A percentile compares a stretch with the other conserved stretches of the same genome.
Evolutionary conservation across 2,329 filamentous ascomycete genomes (phyloP).

Genomic region (Oidium heveae): DNA sequence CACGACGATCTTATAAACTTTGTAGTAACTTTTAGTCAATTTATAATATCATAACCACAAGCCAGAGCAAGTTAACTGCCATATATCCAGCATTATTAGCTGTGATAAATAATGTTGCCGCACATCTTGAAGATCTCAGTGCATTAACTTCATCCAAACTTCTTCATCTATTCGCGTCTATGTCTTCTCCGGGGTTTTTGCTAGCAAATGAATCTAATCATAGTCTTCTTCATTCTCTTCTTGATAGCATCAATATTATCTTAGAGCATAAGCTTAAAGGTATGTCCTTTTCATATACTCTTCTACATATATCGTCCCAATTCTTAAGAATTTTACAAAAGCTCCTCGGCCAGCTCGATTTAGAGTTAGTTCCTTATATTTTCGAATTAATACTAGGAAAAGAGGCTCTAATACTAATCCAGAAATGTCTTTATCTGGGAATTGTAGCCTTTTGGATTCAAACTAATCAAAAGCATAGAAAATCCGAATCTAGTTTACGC

Average conservation of each 20-base stretch:
- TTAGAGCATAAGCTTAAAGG: conserved; percentile 68
- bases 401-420: too few species aligned
- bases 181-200: conserved; percentile 82
- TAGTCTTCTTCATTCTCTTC: conserved; percentile 47
- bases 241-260: conserved; percentile 75
- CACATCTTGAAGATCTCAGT: conserved; percentile 57
- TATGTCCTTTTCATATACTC: conserved; percentile 18
- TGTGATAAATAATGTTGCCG: conserved; percentile 79
- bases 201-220: conserved; percentile 86
- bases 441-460: background rate
- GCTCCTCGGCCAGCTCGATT: too few species aligned
- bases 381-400: background rate
- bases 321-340: too few species aligned
- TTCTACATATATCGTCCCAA: too few species aligned
- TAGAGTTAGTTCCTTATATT: background rate
- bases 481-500: conserved; percentile 65
- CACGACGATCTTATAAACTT: background rate
- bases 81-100: conserved; percentile 82
- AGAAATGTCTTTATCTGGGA: too few species aligned
- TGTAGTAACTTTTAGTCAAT: conserved; percentile 38
- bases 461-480: conserved; percentile 16
- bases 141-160: conserved; percentile 54
- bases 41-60: conserved; percentile 71
- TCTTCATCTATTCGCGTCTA: conserved; percentile 67
- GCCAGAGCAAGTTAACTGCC: conserved; percentile 70